These are phyloP conservation scores for Phytophthora sp. DNA, from an alignment of 352 stramenopile genomes.

Conservation along the genomic window DNA sequence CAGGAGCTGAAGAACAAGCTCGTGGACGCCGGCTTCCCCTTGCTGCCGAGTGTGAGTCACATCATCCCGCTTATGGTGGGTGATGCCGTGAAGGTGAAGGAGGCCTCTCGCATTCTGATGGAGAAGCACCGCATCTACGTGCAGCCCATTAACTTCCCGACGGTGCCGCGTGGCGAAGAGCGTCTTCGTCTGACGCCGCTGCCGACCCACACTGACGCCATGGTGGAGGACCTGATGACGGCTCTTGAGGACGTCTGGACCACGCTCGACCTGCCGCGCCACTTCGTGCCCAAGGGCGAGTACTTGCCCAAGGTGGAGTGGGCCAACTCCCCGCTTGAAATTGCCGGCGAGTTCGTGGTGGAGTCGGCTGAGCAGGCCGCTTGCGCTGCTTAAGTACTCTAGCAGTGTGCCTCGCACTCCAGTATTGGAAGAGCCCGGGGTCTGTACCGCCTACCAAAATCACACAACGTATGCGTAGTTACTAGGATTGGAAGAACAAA, in stretches of 20 bases:
- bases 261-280: conserved; percentile 77
- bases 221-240: conserved; percentile 86
- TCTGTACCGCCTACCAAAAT: conserved; percentile 9
- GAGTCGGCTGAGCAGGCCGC: conserved; percentile 36
- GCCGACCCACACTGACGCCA: conserved; percentile 87
- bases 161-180: conserved; percentile 89
- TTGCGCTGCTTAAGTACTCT: conserved; percentile 36
- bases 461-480: conserved; percentile 29
- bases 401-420: conserved; percentile 11
- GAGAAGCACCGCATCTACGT: conserved; percentile 93
- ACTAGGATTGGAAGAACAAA: conserved; percentile 27
- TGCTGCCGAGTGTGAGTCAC: conserved; percentile 89
- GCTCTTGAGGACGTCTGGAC: conserved; percentile 90
- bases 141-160: conserved; percentile 94
- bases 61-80: conserved; percentile 91
- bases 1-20: conserved; percentile 85
- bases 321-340: conserved; percentile 62
- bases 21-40: conserved; percentile 81
- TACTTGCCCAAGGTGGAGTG: conserved; percentile 85
- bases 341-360: conserved; percentile 51
- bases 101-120: conserved; percentile 89
- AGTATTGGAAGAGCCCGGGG: conserved; percentile 24
- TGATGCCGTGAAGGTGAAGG: conserved; percentile 90
- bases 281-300: conserved; percentile 64
- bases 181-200: conserved; percentile 88